A percentile compares a stretch with the other conserved stretches of the same genome.
phyloP scores from a whole-genome alignment of 2,329 filamentous ascomycete species.

The Botrytis deweyae region DNA sequence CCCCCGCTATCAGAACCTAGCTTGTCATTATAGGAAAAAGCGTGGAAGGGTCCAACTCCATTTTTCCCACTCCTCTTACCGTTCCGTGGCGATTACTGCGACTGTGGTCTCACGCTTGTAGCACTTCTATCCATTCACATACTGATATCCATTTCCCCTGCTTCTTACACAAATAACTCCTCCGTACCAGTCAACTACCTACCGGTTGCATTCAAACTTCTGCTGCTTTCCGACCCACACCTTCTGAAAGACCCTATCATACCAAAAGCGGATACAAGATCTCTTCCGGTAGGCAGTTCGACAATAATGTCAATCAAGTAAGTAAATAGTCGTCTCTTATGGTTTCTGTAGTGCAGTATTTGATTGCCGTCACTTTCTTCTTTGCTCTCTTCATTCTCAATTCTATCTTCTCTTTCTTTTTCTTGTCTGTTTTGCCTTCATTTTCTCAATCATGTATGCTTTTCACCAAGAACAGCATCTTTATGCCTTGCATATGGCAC shows the following conservation, averaged over 20 bases:
- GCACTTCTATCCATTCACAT: constrained; percentile 12
- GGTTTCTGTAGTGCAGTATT: constrained; percentile 18
- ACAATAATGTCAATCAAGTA: constrained; percentile 24
- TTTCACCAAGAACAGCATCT: constrained; percentile 38
- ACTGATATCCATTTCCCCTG: constrained; percentile 12
- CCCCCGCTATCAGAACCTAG: constrained; percentile 13
- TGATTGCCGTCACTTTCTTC: constrained; percentile 11
- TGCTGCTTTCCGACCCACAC: constrained; percentile 19
- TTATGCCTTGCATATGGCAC: constrained; percentile 34
- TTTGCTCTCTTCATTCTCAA: constrained; percentile 3
- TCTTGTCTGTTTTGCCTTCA: background rate
- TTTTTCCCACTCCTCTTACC: constrained; percentile 16
- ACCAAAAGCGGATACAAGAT: constrained; percentile 18
- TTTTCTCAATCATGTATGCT: constrained; percentile 34
- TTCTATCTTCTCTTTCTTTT: background rate
- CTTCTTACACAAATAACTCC: constrained; percentile 5
- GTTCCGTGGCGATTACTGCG: constrained; percentile 16
- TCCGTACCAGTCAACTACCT: constrained; percentile 2
- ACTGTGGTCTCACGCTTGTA: constrained; percentile 15
- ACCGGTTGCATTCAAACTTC: constrained; percentile 14
- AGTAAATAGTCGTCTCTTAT: constrained; percentile 20
- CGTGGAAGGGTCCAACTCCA: constrained; percentile 16
- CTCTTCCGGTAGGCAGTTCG: constrained; percentile 20
- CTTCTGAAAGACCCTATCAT: constrained; percentile 19
- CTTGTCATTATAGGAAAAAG: constrained; percentile 15